Percentiles rank a stretch among this genome's conserved stretches.
phyloP scores from a whole-genome alignment of 441 rosid species.

The Hypseocharis bilobata region DNA sequence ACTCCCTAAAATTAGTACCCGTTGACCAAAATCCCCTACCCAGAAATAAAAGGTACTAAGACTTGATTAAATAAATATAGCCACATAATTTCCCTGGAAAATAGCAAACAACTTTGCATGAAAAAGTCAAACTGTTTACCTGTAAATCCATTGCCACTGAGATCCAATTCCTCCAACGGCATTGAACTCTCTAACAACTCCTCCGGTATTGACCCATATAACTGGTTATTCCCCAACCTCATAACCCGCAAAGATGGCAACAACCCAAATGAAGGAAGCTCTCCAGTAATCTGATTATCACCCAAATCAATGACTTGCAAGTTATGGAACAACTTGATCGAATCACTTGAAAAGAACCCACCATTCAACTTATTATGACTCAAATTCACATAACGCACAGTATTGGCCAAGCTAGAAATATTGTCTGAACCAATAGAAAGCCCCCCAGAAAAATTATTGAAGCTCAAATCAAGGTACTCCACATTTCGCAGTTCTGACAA shows the following conservation, averaged over 20 bases:
- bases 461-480: constrained; percentile 75
- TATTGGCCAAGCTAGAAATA: constrained; percentile 60
- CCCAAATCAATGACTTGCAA: constrained; percentile 63
- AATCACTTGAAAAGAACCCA: constrained; percentile 40
- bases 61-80: constrained; percentile 2
- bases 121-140: constrained; percentile 36
- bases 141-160: constrained; percentile 73
- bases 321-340: constrained; percentile 51
- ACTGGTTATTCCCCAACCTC: constrained; percentile 49
- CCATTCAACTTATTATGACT: constrained; percentile 55
- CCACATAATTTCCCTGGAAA: neutral
- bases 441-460: constrained; percentile 52
- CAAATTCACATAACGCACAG: constrained; percentile 50
- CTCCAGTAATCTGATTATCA: constrained; percentile 43
- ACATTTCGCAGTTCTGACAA: constrained; percentile 55
- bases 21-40: neutral
- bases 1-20: neutral
- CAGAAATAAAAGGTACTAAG: neutral
- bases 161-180: constrained; percentile 67
- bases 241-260: constrained; percentile 42
- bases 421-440: constrained; percentile 38
- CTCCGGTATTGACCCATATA: constrained; percentile 51
- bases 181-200: constrained; percentile 53
- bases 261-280: constrained; percentile 53
- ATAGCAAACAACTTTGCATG: neutral